These are phyloP conservation scores for Yamadazyma laniorum DNA, from an alignment of 805 yeast species.

Conservation along the genomic window DNA sequence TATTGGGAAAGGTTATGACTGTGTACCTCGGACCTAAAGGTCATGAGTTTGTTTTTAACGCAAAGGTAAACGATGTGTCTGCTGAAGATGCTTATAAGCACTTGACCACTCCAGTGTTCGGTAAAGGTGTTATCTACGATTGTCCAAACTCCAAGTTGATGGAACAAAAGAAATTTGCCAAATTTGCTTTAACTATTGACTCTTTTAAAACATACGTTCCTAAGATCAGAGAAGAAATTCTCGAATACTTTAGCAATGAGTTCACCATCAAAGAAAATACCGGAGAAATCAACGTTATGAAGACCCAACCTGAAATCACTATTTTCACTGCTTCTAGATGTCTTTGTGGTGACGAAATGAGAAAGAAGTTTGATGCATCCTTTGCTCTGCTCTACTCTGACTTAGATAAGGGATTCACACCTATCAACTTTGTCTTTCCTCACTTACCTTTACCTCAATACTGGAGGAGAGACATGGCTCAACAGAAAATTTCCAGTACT, in stretches of 20 bases:
- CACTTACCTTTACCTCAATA: constrained; percentile 86
- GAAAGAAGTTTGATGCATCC: constrained; percentile 73
- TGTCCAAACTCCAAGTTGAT: constrained; percentile 90
- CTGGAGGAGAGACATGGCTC: constrained; percentile 84
- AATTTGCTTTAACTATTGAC: constrained; percentile 81
- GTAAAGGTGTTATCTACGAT: constrained; percentile 96
- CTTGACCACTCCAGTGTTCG: constrained; percentile 98
- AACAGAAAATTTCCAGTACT: constrained; percentile 71
- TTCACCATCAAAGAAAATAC: constrained; percentile 41
- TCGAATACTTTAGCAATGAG: constrained; percentile 58
- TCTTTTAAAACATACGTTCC: constrained; percentile 88
- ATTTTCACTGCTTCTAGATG: constrained; percentile 95
- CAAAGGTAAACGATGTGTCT: constrained; percentile 82
- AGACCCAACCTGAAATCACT: constrained; percentile 90
- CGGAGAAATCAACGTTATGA: constrained; percentile 68
- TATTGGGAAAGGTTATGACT: constrained; percentile 90
- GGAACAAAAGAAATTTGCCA: constrained; percentile 98
- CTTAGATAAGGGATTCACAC: constrained; percentile 95
- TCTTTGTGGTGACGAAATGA: constrained; percentile 86
- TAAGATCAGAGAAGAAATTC: constrained; percentile 73
- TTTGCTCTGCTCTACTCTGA: constrained; percentile 87
- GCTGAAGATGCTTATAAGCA: constrained; percentile 97
- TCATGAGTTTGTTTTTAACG: constrained; percentile 92
- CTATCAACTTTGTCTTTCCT: constrained; percentile 93
- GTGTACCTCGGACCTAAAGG: constrained; percentile 97